phyloP scores from a whole-genome alignment of 2,329 filamentous ascomycete genomes.

The Fusarium floridanum region DNA sequence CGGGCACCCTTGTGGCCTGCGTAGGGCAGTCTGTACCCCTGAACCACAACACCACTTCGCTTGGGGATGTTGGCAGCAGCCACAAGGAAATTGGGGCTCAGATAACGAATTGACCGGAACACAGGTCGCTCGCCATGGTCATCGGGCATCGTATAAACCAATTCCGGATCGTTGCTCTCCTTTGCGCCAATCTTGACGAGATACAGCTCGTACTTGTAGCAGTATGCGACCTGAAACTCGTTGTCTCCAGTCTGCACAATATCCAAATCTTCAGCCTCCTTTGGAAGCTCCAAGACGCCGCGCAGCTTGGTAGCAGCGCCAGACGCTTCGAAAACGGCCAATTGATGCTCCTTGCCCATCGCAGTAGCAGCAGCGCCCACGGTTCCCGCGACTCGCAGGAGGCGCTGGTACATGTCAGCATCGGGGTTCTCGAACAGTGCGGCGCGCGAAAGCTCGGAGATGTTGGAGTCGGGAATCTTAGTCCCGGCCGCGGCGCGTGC shows the following conservation, averaged over 20 bases:
- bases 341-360: slow-evolving; percentile 79
- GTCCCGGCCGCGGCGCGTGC: slow-evolving; percentile 48
- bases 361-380: slow-evolving; percentile 85
- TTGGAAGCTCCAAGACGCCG: slow-evolving; percentile 63
- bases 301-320: slow-evolving; percentile 62
- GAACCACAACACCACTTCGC: slow-evolving; percentile 67
- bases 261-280: slow-evolving; percentile 78
- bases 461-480: slow-evolving; percentile 51
- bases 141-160: slow-evolving; percentile 69
- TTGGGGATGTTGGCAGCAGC: slow-evolving; percentile 71
- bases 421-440: slow-evolving; percentile 64
- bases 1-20: slow-evolving; percentile 57
- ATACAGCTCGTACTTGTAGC: slow-evolving; percentile 81
- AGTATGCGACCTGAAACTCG: slow-evolving; percentile 81
- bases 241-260: slow-evolving; percentile 71
- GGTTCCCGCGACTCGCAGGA: slow-evolving; percentile 70
- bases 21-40: slow-evolving; percentile 67
- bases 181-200: slow-evolving; percentile 68
- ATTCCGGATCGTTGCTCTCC: slow-evolving; percentile 60
- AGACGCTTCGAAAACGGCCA: slow-evolving; percentile 79
- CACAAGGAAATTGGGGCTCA: slow-evolving; percentile 69
- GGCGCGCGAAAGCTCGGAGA: slow-evolving; percentile 66
- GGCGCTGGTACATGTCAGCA: slow-evolving; percentile 70
- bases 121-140: slow-evolving; percentile 61
- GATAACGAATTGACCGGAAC: slow-evolving; percentile 71